phyloP scores from a whole-genome alignment of 2,329 filamentous ascomycete species.

The Phialophora verrucosa region DNA sequence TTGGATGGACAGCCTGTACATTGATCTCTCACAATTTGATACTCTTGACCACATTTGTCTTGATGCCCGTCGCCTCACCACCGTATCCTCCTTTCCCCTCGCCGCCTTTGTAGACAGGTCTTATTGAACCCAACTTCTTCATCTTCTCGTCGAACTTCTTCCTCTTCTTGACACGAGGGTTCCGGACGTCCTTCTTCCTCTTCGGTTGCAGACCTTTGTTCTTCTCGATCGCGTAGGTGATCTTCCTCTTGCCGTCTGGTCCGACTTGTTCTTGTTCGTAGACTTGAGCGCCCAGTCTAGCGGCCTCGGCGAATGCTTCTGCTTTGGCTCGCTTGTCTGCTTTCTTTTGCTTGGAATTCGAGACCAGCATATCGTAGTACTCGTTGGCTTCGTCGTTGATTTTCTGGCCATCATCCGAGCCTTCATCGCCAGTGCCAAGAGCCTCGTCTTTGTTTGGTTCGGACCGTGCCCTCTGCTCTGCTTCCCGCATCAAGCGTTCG shows the following conservation, averaged over 20 bases:
- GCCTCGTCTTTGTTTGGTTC: conserved; percentile 71
- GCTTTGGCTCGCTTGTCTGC: conserved; percentile 72
- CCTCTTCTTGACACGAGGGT: conserved; percentile 97
- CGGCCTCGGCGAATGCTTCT: conserved; percentile 61
- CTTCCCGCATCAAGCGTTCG: conserved; percentile 84
- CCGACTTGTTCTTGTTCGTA: conserved; percentile 72
- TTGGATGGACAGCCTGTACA: conserved; percentile 13
- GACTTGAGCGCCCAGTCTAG: conserved; percentile 64
- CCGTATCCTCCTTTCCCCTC: conserved; percentile 84
- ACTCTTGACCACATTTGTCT: conserved; percentile 90
- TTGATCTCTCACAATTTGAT: conserved; percentile 71
- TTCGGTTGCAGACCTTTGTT: conserved; percentile 93
- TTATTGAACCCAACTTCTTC: conserved; percentile 92
- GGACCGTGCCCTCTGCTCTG: conserved; percentile 71
- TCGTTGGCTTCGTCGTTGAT: conserved; percentile 58
- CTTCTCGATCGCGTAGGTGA: conserved; percentile 93
- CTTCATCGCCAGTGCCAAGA: conserved; percentile 58
- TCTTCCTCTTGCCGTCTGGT: conserved; percentile 85
- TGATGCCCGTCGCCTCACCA: conserved; percentile 94
- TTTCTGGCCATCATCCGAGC: conserved; percentile 44
- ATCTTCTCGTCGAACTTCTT: conserved; percentile 95
- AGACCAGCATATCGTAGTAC: conserved; percentile 89
- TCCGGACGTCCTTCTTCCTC: conserved; percentile 91
- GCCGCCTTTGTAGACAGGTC: conserved; percentile 82
- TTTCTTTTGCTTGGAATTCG: conserved; percentile 63